Evolutionary conservation across 108 stramenopile species (phyloP).

Genomic region (Nitzschia sp.): DNA sequence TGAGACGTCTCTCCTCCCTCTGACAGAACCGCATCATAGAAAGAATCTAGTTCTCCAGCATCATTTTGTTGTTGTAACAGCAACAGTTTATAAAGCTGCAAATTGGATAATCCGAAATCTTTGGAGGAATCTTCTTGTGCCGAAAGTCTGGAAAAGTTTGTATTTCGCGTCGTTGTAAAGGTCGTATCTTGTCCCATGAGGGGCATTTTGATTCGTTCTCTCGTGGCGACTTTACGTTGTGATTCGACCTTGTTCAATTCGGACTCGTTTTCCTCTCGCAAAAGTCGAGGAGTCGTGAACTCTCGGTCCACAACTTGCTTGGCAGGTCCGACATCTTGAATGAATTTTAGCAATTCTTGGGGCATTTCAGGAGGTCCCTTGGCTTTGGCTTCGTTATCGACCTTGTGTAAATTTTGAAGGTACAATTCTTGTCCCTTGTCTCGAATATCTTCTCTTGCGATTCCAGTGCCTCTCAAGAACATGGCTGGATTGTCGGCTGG

Average conservation of each 20-base stretch:
- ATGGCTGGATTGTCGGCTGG: constrained; percentile 22
- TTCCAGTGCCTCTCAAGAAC: constrained; percentile 34
- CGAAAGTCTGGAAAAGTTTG: constrained; percentile 26
- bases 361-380: constrained; percentile 38
- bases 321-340: constrained; percentile 42
- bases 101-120: constrained; percentile 31
- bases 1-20: not conserved
- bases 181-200: constrained; percentile 35
- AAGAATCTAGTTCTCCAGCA: not conserved
- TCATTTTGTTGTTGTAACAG: not conserved
- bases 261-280: constrained; percentile 22
- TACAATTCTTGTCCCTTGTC: constrained; percentile 40
- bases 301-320: constrained; percentile 25
- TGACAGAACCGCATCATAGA: constrained; percentile 3
- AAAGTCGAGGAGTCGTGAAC: constrained; percentile 28
- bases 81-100: constrained; percentile 21
- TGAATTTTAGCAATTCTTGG: constrained; percentile 41
- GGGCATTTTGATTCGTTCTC: constrained; percentile 32
- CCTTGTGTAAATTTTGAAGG: constrained; percentile 14
- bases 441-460: constrained; percentile 30
- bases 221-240: constrained; percentile 1
- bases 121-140: not conserved
- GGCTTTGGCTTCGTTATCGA: not conserved
- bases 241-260: constrained; percentile 27
- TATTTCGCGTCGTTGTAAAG: constrained; percentile 41